These are phyloP conservation scores for Monilinia polystroma DNA, from an alignment of 2,329 filamentous ascomycete species.

Conservation along the genomic window DNA sequence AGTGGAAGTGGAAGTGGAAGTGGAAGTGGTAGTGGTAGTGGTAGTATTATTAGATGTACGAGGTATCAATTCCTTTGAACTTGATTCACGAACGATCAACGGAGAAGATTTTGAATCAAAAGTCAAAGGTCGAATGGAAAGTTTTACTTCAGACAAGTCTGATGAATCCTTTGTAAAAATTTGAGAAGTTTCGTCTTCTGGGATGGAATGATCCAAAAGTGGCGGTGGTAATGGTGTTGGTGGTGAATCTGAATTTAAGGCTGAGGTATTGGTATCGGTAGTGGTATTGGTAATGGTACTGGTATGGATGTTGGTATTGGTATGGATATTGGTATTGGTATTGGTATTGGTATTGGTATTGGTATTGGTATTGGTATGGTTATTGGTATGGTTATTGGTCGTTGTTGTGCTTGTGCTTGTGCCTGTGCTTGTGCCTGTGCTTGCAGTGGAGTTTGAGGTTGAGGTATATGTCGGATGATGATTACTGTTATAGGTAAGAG, in stretches of 20 bases:
- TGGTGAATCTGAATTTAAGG: neutral
- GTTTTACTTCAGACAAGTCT: neutral
- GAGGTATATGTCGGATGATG: neutral
- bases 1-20: too few relatives aligned
- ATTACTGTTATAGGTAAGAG: neutral
- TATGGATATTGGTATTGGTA: too few relatives aligned
- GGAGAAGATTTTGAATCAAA: slow-evolving; percentile 20
- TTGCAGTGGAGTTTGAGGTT: neutral
- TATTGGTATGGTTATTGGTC: too few relatives aligned
- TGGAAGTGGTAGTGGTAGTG: too few relatives aligned
- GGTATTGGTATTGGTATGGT: too few relatives aligned
- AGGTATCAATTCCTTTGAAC: slow-evolving; percentile 20
- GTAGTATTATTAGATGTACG: slow-evolving; percentile 17
- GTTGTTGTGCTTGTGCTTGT: neutral
- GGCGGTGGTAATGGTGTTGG: slow-evolving; percentile 13
- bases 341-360: too few relatives aligned
- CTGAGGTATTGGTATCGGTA: neutral
- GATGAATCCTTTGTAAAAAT: neutral
- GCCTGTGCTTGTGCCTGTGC: too few relatives aligned
- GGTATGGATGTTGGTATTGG: too few relatives aligned
- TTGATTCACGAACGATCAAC: slow-evolving; percentile 13
- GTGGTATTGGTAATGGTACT: neutral
- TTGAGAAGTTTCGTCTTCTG: slow-evolving; percentile 7
- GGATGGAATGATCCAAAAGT: slow-evolving; percentile 2
- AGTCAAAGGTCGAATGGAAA: neutral